Evolutionary conservation across 495 filamentous ascomycete genomes (phyloP), one percentile per base, ranked within the genome.

Genomic region (Aspergillus nanangensis): DNA sequence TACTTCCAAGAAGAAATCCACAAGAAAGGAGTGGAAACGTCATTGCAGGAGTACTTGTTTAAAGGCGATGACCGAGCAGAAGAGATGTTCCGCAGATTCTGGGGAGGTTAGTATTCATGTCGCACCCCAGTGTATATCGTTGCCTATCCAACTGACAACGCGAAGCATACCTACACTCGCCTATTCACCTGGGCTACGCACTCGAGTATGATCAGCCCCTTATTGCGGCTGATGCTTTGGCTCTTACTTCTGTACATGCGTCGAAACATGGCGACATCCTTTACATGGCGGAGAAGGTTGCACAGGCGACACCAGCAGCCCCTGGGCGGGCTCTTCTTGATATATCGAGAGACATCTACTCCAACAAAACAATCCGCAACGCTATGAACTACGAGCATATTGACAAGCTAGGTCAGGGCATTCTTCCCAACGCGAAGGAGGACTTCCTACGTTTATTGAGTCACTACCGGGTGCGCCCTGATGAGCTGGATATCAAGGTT

Each of bases 151-250:
- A 14, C n/a, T n/a, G n/a, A n/a, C n/a, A n/a, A n/a, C n/a, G n/a
- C n/a, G 34, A 38, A 50, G 67, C 63, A 3, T 44, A 57, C 3
- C 54, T 56, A 22, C 68, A 70, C 48, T 61, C 68, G 3, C 41
- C 69, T 33, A 72, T 72, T 44, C 68, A 70, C 41, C 38, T 72
- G 2, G 65, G 59, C 24, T 58, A 66, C 33, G 68, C 58, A 20
- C 48, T 72, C 31, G 68, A 72, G 45, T 72, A 69, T 44, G 45
- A 62, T 7, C 65, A 62, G 44, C 61, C 68, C 2, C 45, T 51
- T 15, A 51, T 72, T 21, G 51, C 61, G 2, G 68, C 65, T 10
- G 68, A 72, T 43, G 62, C 47, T 1, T 59, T 73, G 3, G 68
- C 69, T 2, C 51, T 68, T 31, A 66, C 69, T 1, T 64, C 65